Conservation (phyloP, 495 filamentous ascomycete species). For the Penicillium cataractarum region DNA sequence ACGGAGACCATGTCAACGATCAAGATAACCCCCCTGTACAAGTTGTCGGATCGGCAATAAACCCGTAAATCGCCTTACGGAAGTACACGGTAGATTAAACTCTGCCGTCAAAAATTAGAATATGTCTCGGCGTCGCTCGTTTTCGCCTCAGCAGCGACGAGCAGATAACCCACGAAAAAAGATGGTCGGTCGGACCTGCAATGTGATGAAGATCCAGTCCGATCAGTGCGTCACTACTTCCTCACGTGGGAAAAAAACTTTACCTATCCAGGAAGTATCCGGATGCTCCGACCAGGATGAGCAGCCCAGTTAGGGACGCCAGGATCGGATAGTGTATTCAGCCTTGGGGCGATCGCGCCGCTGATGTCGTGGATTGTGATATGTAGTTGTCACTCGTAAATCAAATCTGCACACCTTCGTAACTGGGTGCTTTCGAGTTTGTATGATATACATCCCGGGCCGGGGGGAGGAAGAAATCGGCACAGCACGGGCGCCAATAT, state of each 20-base stretch:
- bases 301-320: neutral
- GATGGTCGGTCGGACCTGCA: neutral
- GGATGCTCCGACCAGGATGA: neutral
- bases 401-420: neutral
- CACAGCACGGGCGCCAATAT: conserved; percentile 14
- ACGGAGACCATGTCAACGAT: neutral
- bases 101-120: neutral
- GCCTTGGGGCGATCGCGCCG: conserved; percentile 29
- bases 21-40: neutral
- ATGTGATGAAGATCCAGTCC: conserved; percentile 1
- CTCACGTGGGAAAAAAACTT: conserved; percentile 8
- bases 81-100: neutral
- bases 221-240: conserved; percentile 4
- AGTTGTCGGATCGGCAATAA: neutral
- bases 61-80: neutral
- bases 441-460: neutral
- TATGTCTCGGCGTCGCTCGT: neutral
- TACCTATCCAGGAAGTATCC: conserved; percentile 2
- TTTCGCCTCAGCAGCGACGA: neutral
- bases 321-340: conserved; percentile 8
- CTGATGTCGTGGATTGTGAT: conserved; percentile 23
- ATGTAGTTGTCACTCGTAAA: conserved; percentile 2
- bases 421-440: no score
- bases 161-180: neutral
- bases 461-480: neutral